Evolutionary conservation across 495 filamentous ascomycete species (phyloP), one percentile per base, ranked within the genome.

Genomic region (Tuber brumale): DNA sequence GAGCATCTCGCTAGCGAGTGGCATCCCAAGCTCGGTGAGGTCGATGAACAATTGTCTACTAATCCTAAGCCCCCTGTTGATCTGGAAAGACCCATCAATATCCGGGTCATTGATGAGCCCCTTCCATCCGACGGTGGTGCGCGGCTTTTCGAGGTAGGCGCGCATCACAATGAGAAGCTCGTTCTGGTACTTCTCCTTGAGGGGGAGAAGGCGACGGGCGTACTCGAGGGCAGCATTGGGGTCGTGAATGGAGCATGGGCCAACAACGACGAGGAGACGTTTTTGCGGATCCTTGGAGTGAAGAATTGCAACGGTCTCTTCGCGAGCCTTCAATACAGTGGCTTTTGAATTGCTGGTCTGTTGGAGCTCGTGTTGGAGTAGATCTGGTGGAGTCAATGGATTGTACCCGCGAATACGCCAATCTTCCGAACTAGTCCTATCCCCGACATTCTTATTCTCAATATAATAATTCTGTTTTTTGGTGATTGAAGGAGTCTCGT

Each of bases 111-210:
- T 99, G 86, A 99, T 97, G 77, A 99, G 87, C 21, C 96, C 96
- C 86, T 99, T 99, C 96, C 96, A 99, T 73, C 96, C 96, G 23
- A 99, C 94, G 0, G 96, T 99, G 21, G 96, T 99, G 79, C 96
- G 91, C 37, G 96, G 96, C 87, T 99, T 99, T 87, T 99, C 96
- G 43, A 99, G 90, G 88, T 99, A 99, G 72, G 93, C 92, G 71
- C 96, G 92, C 96, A 99, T 99, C 57, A 98, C 91, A 78, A 99
- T 97, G 72, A 97, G 86, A 21, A 99, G 88, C 81, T 97, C 93
- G 81, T 93, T 89, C 79, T 90, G 86, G 88, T 97, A 92, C 86
- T 97, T 97, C 83, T 94, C 88, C 85, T 96, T 95, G 83, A 97
- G 86, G 80, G 89, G 87, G 77, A 95, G 78, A 74, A 99, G 86